Percentiles rank a stretch among this genome's conserved stretches.
Evolutionary conservation across 192 early-diverging fungal species (phyloP).

Genomic region (Lunasporangiospora selenospora): DNA sequence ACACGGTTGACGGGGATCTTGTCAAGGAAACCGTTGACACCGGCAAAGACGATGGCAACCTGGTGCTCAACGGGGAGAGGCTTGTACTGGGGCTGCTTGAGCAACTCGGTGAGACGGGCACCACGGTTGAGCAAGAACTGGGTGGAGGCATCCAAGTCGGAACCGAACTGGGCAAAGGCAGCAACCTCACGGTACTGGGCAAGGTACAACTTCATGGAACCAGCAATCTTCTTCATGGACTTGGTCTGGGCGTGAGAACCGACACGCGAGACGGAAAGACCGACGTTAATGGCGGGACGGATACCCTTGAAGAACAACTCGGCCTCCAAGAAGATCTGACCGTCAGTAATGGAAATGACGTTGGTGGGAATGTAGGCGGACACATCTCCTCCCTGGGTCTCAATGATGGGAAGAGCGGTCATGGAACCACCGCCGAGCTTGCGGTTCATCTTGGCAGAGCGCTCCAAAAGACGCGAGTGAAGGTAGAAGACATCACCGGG

Average conservation of each 20-base stretch:
- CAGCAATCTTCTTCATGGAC: constrained; percentile 99
- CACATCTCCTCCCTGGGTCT: constrained; percentile 99
- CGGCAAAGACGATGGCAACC: constrained; percentile 98
- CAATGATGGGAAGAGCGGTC: constrained; percentile 99
- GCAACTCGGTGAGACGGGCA: constrained; percentile 98
- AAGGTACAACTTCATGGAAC: constrained; percentile 99
- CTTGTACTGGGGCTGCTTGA: constrained; percentile 99
- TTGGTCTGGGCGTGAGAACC: constrained; percentile 99
- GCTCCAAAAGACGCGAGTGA: constrained; percentile 98
- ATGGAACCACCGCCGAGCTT: constrained; percentile 94
- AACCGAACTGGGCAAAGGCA: constrained; percentile 99
- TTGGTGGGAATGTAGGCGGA: constrained; percentile 99
- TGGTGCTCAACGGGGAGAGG: constrained; percentile 97
- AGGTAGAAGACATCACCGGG: constrained; percentile 99
- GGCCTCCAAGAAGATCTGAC: constrained; percentile 99
- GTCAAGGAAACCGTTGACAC: constrained; percentile 99
- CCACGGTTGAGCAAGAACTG: constrained; percentile 99
- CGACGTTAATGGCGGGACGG: constrained; percentile 99
- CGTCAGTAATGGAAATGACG: constrained; percentile 99
- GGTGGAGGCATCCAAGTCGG: constrained; percentile 99
- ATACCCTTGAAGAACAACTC: constrained; percentile 99
- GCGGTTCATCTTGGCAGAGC: constrained; percentile 99
- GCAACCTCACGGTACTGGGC: constrained; percentile 99
- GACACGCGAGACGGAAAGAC: constrained; percentile 99
- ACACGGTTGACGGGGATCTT: constrained; percentile 96